Evolutionary conservation across 306 rosid species (phyloP).

Genomic region (Quercus parvula): DNA sequence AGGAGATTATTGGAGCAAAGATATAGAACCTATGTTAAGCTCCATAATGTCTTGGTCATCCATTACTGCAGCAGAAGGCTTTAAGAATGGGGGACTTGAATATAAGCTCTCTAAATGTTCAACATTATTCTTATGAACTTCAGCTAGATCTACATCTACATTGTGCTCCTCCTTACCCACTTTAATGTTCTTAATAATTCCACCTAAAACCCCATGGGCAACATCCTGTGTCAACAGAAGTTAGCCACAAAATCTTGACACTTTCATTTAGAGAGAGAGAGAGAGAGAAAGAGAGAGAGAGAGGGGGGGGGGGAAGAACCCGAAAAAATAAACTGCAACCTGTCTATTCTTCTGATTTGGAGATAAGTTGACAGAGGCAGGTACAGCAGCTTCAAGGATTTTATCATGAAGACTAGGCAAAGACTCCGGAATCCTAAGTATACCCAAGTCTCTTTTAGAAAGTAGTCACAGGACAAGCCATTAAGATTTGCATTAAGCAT

Average conservation of each 20-base stretch:
- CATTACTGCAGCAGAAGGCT: conserved; percentile 39
- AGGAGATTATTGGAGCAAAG: conserved; percentile 18
- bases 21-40: conserved; percentile 59
- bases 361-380: conserved; percentile 37
- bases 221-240: conserved; percentile 46
- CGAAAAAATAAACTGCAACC: conserved; percentile 37
- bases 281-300: conserved; percentile 3
- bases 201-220: conserved; percentile 32
- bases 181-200: conserved; percentile 47
- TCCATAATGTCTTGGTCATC: conserved; percentile 39
- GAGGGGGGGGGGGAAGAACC: conserved; percentile 22
- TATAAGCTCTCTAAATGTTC: conserved; percentile 56
- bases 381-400: conserved; percentile 67
- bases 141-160: conserved; percentile 26
- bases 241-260: conserved; percentile 16
- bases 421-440: conserved; percentile 62
- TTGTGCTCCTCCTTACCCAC: conserved; percentile 28
- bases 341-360: conserved; percentile 48
- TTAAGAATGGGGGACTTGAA: conserved; percentile 82
- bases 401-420: conserved; percentile 73
- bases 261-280: conserved; percentile 14
- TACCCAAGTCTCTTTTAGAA: neutral
- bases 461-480: neutral
- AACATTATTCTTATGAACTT: conserved; percentile 18
- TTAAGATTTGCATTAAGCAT: neutral